Percentiles rank a stretch among this genome's conserved stretches.
phyloP scores from a whole-genome alignment of 306 rosid species.

The Castanea sativa region DNA sequence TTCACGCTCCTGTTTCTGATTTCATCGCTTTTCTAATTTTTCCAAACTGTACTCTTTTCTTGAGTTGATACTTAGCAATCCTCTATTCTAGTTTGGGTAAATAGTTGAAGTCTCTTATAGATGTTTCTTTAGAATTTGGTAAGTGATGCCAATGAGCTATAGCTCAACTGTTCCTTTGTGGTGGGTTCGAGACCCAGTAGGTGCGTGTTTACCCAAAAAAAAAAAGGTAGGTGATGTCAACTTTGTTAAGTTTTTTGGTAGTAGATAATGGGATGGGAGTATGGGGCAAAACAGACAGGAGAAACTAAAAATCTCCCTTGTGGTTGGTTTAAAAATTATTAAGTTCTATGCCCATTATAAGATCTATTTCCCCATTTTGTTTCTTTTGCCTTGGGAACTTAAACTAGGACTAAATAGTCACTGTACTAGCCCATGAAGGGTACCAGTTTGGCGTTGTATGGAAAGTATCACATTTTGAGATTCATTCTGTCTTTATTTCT shows the following conservation, averaged over 20 bases:
- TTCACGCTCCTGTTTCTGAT: neutral
- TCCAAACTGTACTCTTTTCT: slow-evolving; percentile 2
- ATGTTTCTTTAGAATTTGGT: slow-evolving; percentile 1
- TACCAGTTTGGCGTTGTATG: neutral
- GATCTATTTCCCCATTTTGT: neutral
- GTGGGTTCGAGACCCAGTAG: too few relatives aligned
- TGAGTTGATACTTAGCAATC: neutral
- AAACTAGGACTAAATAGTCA: neutral
- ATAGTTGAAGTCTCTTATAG: neutral
- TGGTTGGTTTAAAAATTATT: neutral
- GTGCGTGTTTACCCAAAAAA: too few relatives aligned
- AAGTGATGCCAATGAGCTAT: slow-evolving; percentile 3
- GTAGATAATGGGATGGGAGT: neutral
- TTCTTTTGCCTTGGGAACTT: neutral
- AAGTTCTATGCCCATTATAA: neutral
- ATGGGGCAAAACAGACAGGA: neutral
- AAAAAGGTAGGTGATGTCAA: neutral
- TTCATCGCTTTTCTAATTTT: slow-evolving; percentile 13
- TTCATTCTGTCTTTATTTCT: neutral
- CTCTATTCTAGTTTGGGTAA: neutral
- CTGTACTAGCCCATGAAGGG: neutral
- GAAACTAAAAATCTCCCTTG: slow-evolving; percentile 19
- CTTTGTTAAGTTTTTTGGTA: neutral
- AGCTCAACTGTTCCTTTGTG: too few relatives aligned
- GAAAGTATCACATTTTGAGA: neutral